Base-by-base conservation (phyloP, 1,284 basidiomycete species). In the Microbotryum saponariae region DNA sequence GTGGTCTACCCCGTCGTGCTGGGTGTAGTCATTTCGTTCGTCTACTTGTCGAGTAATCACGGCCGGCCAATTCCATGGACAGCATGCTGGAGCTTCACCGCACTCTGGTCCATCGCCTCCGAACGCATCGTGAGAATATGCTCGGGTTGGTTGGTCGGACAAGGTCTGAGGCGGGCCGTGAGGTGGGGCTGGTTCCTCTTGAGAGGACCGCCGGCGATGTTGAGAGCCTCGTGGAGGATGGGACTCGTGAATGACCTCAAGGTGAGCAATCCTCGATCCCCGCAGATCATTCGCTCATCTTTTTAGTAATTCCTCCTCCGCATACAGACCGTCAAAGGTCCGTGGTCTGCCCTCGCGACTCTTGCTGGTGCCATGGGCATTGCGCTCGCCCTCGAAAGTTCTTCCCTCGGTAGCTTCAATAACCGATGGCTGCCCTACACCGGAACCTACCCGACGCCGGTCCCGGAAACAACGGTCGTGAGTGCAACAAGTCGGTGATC, bases 21-120 rank as follows among this genome's bases (percentile, higher is more conserved):
- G 31, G 23, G 21, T 23, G 31, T 29, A 7, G 23, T 31, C 52
- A 20, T 42, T 12, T 54, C 42, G 31, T n/a, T 23, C 20, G 14
- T 20, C 52, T 10, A 14, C 18, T 2, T 37, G 31, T 31, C 52
- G 42, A 2, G 45, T 57, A 1, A 47, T 54, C 6, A 25, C 33
- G 14, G 48, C 25, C 25, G 18, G 29, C 6, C 10, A 29, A 1
- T 27, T 51, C n/a, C 6, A 21, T 64, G 63, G 63, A 56, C 61
- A 37, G 20, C 47, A 2, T 31, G 6, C 12, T 66, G 64, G 64
- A 4, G 56, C 16, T 21, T 51, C 3, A 3, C 59, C 16, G 64
- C 56, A 0, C 4, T 33, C 0, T 61, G 45, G 29, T 56, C 47
- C 31, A 31, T 63, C 16, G 3, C 52, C 1, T 59, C 42, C 3